These are phyloP conservation scores for Hypericum androsaemum DNA, from an alignment of 345 rosid genomes.

Conservation along the genomic window DNA sequence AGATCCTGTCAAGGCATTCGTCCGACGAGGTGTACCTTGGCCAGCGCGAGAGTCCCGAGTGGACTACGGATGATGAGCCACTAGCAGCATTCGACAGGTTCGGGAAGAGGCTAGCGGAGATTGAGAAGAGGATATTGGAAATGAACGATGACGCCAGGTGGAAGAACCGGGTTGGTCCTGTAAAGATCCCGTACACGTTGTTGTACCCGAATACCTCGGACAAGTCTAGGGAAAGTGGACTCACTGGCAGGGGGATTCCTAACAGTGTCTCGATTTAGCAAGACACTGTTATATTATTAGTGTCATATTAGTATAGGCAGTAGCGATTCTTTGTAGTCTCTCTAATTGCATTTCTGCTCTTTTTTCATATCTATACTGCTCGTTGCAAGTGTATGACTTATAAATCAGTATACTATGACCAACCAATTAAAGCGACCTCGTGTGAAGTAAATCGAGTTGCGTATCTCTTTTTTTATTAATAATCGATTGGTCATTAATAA, in stretches of 20 bases:
- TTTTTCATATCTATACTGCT: too few relatives aligned
- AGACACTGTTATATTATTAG: too few relatives aligned
- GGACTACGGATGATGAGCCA: constrained; percentile 69
- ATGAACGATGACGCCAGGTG: constrained; percentile 50
- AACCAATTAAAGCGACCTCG: too few relatives aligned
- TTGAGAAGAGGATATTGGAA: constrained; percentile 42
- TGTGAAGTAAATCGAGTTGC: too few relatives aligned
- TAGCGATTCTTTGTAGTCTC: too few relatives aligned
- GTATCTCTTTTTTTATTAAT: too few relatives aligned
- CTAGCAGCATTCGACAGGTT: constrained; percentile 58
- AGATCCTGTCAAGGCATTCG: constrained; percentile 69
- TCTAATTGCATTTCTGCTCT: too few relatives aligned
- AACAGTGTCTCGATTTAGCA: constrained; percentile 66
- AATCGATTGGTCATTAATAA: too few relatives aligned
- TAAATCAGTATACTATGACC: too few relatives aligned
- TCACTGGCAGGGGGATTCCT: constrained; percentile 85
- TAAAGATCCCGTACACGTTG: constrained; percentile 66
- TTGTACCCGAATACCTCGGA: constrained; percentile 68
- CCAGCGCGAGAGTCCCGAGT: constrained; percentile 56
- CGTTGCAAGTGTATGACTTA: too few relatives aligned
- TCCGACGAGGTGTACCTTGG: constrained; percentile 84
- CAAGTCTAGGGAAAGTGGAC: constrained; percentile 47
- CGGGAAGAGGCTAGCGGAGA: constrained; percentile 34
- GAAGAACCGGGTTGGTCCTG: constrained; percentile 76
- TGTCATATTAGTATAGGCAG: too few relatives aligned